Evolutionary conservation across 805 yeast species (phyloP).

Genomic region (Metschnikowia kunwiensis): DNA sequence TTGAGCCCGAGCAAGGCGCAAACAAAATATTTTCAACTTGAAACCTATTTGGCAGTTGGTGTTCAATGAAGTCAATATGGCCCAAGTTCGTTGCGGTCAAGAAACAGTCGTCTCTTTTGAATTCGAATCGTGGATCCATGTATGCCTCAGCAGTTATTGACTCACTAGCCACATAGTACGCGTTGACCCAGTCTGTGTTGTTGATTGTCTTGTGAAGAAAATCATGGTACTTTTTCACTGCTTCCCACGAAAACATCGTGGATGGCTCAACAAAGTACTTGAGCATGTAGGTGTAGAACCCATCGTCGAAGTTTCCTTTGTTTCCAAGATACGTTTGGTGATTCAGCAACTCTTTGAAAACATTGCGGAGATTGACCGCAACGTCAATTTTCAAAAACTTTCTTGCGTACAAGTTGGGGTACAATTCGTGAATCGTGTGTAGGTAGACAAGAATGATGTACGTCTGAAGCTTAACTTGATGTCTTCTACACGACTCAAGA

Average conservation of each 20-base stretch:
- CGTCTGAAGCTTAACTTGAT: conserved; percentile 8
- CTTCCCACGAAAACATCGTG: conserved; percentile 7
- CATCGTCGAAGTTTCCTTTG: conserved; percentile 11
- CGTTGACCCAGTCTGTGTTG: conserved; percentile 9
- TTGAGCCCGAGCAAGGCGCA: conserved; percentile 9
- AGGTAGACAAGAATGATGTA: conserved; percentile 7
- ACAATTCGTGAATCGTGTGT: conserved; percentile 8
- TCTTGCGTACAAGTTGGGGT: conserved; percentile 6
- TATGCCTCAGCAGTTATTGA: conserved; percentile 8
- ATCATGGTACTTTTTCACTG: conserved; percentile 9
- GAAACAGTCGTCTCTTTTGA: conserved; percentile 8
- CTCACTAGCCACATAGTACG: conserved; percentile 9
- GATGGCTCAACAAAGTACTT: conserved; percentile 7
- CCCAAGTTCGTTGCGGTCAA: conserved; percentile 11
- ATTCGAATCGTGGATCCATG: conserved; percentile 5
- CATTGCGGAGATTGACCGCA: conserved; percentile 10
- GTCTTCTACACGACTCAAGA: conserved; percentile 5
- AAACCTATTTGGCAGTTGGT: conserved; percentile 2
- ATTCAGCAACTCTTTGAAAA: conserved; percentile 1
- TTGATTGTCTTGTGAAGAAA: conserved; percentile 7
- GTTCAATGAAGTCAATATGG: conserved; percentile 6
- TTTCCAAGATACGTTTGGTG: conserved; percentile 9
- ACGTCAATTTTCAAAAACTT: conserved; percentile 8
- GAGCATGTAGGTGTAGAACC: conserved; percentile 8
- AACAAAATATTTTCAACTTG: conserved; percentile 9